phyloP scores from a whole-genome alignment of 306 rosid species.

The Adenanthera pavonina region DNA sequence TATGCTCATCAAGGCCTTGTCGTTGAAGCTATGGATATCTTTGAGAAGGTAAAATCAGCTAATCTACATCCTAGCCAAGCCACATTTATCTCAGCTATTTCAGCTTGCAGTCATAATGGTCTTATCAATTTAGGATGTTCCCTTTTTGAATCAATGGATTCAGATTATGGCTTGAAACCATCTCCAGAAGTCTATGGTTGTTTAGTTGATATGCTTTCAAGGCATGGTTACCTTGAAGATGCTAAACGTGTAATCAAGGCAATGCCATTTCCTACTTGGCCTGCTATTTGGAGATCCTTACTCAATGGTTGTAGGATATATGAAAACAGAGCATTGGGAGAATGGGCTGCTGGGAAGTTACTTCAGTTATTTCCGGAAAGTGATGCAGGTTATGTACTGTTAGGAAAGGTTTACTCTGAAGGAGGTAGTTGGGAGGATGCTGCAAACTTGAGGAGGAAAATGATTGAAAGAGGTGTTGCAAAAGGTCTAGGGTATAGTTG shows the following conservation, averaged over 20 bases:
- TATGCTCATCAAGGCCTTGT: conserved; percentile 63
- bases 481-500: conserved; percentile 57
- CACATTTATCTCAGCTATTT: conserved; percentile 56
- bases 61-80: conserved; percentile 57
- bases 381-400: conserved; percentile 49
- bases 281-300: conserved; percentile 62
- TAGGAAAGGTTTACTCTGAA: conserved; percentile 59
- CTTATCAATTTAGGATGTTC: conserved; percentile 48
- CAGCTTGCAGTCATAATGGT: conserved; percentile 66
- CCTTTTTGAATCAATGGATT: conserved; percentile 48
- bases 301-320: conserved; percentile 65
- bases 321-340: conserved; percentile 54
- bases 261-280: conserved; percentile 69
- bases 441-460: conserved; percentile 44
- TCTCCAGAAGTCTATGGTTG: conserved; percentile 55
- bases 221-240: conserved; percentile 57
- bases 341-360: conserved; percentile 56
- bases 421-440: conserved; percentile 62
- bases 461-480: conserved; percentile 44
- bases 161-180: conserved; percentile 46
- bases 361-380: conserved; percentile 47
- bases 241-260: conserved; percentile 50
- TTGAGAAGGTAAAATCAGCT: conserved; percentile 50
- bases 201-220: conserved; percentile 61
- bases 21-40: conserved; percentile 48